Base-by-base conservation (phyloP, 495 filamentous ascomycete species). In the Aspergillus egyptiacus region DNA sequence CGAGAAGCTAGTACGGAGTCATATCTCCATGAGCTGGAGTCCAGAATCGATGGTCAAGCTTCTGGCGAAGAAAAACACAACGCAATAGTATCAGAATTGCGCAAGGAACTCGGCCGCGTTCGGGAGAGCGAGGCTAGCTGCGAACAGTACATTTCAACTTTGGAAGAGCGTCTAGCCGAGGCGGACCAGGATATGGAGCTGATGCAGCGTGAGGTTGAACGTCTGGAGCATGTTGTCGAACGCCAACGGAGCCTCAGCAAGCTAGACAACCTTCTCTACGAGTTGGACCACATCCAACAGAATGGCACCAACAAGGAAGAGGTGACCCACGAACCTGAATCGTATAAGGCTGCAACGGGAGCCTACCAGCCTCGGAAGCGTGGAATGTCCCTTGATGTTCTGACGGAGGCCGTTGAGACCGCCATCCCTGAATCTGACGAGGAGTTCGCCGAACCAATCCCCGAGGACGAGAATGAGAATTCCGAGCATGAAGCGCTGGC, bases 121-220 rank as follows among this genome's bases (percentile, higher is more conserved):
- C 86, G 91, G 11, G 94, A 95, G 45, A 96, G 86, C 59, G 93
- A 99, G 68, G 76, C 83, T 17, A 80, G 82, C 45, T 86, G 79
- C 56, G 93, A 99, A 59, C 91, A 96, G 45, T 99, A 99, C 61
- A 97, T 99, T 38, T 91, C 93, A 3, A 97, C 91, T 2, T 73
- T 99, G 27, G 93, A 99, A 66, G 93, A 97, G 65, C 84, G 93
- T 14, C 79, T 99, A 13, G 94, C 94, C 0, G 93, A 99, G 66
- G 81, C 89, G 4, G 93, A 99, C 57, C 91, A 96, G 61, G 94
- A 99, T 59, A 83, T 88, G 59, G 93, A 97, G 60, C 64, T 95
- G 47, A 95, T 97, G 91, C 89, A 96, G 67, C 85, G 90, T 20
- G 93, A 99, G 62, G 86, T 99, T 57, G 84, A 94, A 63, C 82